phyloP scores from a whole-genome alignment of 2,329 filamentous ascomycete species.

The Penicillium sp. region DNA sequence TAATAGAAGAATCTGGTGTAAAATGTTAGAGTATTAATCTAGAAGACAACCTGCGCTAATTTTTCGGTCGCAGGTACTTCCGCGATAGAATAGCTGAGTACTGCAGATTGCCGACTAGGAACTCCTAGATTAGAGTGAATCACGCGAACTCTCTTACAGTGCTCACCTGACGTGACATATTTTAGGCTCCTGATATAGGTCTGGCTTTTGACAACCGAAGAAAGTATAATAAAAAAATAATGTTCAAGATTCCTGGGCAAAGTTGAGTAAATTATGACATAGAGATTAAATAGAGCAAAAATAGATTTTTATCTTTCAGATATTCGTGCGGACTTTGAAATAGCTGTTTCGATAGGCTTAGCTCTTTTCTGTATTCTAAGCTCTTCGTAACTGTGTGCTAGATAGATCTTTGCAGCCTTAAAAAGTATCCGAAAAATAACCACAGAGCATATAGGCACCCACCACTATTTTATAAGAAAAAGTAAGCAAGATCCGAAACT shows the following conservation, averaged over 20 bases:
- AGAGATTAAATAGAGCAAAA: not conserved
- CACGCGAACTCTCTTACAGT: conserved; percentile 7
- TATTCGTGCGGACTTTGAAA: conserved; percentile 5
- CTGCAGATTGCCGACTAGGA: not conserved
- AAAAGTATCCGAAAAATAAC: conserved; percentile 7
- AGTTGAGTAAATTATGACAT: not conserved
- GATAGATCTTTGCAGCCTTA: conserved; percentile 9
- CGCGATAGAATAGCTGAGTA: not conserved
- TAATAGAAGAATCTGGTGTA: conserved; percentile 11
- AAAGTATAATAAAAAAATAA: conserved; percentile 4
- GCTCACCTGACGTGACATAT: conserved; percentile 8
- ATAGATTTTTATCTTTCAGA: conserved; percentile 10
- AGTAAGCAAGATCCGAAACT: conserved; percentile 1
- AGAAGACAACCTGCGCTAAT: conserved; percentile 3
- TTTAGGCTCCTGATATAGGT: conserved; percentile 7
- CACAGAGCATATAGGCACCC: conserved; percentile 1
- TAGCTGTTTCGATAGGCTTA: conserved; percentile 5
- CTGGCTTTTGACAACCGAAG: conserved; percentile 5
- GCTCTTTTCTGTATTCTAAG: conserved; percentile 10
- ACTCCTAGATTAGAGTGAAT: not conserved
- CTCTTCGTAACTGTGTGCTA: conserved; percentile 1
- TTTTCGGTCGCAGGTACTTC: not conserved
- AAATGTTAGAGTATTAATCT: conserved; percentile 5
- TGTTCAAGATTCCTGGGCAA: conserved; percentile 1
- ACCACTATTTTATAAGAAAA: conserved; percentile 12